Evolutionary conservation across 192 early-diverging fungal genomes (phyloP).

Genomic region (Dissophora ornata): DNA sequence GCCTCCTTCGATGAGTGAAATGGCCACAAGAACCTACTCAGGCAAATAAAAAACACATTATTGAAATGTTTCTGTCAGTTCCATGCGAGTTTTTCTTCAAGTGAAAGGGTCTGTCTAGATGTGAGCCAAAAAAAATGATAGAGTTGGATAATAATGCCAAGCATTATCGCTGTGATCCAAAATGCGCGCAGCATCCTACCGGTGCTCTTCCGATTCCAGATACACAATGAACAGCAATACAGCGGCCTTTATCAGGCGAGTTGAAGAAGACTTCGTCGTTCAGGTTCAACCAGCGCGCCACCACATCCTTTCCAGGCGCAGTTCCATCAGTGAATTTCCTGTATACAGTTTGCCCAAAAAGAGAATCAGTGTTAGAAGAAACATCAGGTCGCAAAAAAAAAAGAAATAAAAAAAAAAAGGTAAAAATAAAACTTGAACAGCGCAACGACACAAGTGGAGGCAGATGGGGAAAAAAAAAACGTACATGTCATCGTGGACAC

Average conservation of each 20-base stretch:
- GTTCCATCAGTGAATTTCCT: constrained; percentile 77
- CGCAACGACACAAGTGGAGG: neutral
- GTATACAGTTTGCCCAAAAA: neutral
- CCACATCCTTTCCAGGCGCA: constrained; percentile 57
- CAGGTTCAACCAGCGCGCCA: constrained; percentile 57
- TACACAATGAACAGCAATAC: constrained; percentile 76
- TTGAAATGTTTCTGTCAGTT: too few species aligned
- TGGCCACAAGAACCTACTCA: constrained; percentile 68
- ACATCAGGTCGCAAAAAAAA: neutral
- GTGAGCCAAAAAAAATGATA: too few species aligned
- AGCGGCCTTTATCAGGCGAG: constrained; percentile 11
- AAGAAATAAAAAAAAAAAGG: neutral
- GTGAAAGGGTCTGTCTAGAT: too few species aligned
- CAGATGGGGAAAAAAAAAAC: neutral
- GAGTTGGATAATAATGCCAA: too few species aligned
- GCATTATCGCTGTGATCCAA: too few species aligned
- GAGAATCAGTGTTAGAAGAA: neutral
- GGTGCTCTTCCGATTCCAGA: constrained; percentile 85
- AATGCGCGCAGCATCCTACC: too few species aligned
- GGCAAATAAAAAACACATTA: neutral
- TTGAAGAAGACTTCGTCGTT: constrained; percentile 46
- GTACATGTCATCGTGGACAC: constrained; percentile 71
- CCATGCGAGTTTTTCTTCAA: too few species aligned
- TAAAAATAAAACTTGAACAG: neutral
- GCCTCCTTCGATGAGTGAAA: constrained; percentile 79